Base-by-base conservation (phyloP, 1,284 basidiomycete species). In the Moesziomyces parantarcticus region DNA sequence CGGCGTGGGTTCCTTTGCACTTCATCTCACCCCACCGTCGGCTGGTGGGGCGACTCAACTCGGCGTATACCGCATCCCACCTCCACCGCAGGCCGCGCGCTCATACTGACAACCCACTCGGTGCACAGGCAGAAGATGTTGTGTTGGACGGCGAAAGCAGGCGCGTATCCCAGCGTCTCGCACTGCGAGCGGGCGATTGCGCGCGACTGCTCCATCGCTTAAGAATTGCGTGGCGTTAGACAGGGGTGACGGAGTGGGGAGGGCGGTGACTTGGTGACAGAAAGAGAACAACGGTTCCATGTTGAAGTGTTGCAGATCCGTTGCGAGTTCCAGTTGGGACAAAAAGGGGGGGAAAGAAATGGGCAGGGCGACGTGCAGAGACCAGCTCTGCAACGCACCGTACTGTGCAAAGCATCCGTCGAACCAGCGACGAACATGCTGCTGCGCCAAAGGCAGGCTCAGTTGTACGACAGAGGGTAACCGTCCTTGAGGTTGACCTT, bases 391-490 rank as follows among this genome's bases (percentile, higher is more conserved):
- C 29, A 29, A 10, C 11, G 29, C 29, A 29, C 29, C 29, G 1
- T 29, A 11, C 29, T 29, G 29, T 10, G n/a, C 8, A 5, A 29
- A 29, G 29, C 29, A 29, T 29, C 9, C 39, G 50, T 48, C 36
- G 18, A 48, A 44, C 62, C 62, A 55, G 62, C 62, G 40, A 45
- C 50, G 47, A 36, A 18, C 25, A 32, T 11, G 34, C 34, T 20
- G 2, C 7, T 5, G 14, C n/a, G 6, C 18, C 8, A 8, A 13
- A 2, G 8, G 14, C 20, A 5, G 11, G 29, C 22, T 21, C 50
- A 62, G 26, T 55, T 58, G 59, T 72, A 72, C 23, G 44, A 39
- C 45, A 72, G 52, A 7, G 69, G 63, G 29, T 62, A 72, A 23
- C 69, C 63, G 32, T 43, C 32, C 56, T 72, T 72, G 39, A 72